Evolutionary conservation across 306 rosid species (phyloP).

Genomic region (Medicago truncatula): DNA sequence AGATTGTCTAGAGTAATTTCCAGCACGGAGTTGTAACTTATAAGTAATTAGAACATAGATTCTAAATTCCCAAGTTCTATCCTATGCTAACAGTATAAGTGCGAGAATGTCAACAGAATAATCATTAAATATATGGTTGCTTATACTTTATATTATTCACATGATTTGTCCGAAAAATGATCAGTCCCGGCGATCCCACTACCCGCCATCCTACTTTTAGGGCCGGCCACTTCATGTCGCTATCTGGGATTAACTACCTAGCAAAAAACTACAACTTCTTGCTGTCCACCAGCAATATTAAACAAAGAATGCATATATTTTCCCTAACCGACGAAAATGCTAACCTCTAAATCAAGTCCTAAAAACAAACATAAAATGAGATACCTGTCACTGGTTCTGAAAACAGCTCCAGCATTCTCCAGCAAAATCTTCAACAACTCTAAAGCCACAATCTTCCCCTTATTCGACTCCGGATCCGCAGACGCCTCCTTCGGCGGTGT

Average conservation of each 20-base stretch:
- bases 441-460: conserved; percentile 95
- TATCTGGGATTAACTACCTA: too few species aligned
- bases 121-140: too few species aligned
- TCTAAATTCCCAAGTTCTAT: too few species aligned
- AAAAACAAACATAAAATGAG: conserved; percentile 1
- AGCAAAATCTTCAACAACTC: conserved; percentile 94
- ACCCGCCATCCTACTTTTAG: too few species aligned
- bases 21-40: conserved; percentile 16
- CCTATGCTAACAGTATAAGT: too few species aligned
- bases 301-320: neutral
- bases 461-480: conserved; percentile 86
- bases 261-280: conserved; percentile 20
- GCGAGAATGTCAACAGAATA: too few species aligned
- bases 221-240: too few species aligned
- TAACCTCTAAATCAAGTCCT: neutral
- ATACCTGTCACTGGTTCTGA: conserved; percentile 98
- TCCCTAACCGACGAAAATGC: conserved; percentile 24
- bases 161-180: too few species aligned
- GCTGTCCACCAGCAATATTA: conserved; percentile 8
- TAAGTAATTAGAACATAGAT: neutral
- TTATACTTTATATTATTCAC: too few species aligned
- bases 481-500: conserved; percentile 92
- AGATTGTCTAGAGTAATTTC: conserved; percentile 24
- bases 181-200: too few species aligned
- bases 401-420: conserved; percentile 98